Percentiles rank a stretch among this genome's conserved stretches.
phyloP scores from a whole-genome alignment of 164 flowering plant genomes.

The Taxillus chinensis region DNA sequence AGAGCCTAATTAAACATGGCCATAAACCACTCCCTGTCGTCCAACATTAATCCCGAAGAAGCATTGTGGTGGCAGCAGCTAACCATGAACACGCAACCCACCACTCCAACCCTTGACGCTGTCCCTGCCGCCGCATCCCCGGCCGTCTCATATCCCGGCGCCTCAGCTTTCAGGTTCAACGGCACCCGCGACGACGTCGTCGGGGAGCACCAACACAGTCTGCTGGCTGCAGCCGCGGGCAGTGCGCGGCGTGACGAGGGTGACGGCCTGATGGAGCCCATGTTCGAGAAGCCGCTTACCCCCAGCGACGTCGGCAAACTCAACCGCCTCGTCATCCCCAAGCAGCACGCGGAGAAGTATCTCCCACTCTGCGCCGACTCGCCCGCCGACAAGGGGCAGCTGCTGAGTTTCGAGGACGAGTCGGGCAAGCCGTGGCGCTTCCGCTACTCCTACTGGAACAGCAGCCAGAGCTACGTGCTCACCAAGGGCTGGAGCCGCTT shows the following conservation, averaged over 20 bases:
- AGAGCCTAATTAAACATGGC: too few relatives aligned
- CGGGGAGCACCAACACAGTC: neutral
- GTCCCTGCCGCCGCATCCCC: neutral
- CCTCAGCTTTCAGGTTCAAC: slow-evolving; percentile 12
- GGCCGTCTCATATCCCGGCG: slow-evolving; percentile 3
- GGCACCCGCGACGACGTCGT: slow-evolving; percentile 16
- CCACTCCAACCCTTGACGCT: too few relatives aligned
- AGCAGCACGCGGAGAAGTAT: slow-evolving; percentile 88
- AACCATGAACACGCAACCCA: too few relatives aligned
- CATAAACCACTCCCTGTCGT: too few relatives aligned
- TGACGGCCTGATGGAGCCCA: slow-evolving; percentile 14
- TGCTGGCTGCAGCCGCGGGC: too few relatives aligned
- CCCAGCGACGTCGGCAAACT: slow-evolving; percentile 97
- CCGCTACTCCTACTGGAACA: slow-evolving; percentile 89
- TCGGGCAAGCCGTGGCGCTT: slow-evolving; percentile 66
- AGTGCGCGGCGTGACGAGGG: neutral
- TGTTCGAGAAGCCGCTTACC: slow-evolving; percentile 87
- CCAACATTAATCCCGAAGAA: too few relatives aligned
- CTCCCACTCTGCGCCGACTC: slow-evolving; percentile 50
- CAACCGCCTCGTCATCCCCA: slow-evolving; percentile 90
- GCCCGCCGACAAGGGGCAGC: slow-evolving; percentile 45
- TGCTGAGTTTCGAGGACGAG: slow-evolving; percentile 79
- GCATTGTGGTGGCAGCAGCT: too few relatives aligned
- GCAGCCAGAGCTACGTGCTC: slow-evolving; percentile 90
- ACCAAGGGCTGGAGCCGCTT: slow-evolving; percentile 95